These are phyloP conservation scores for Heritiera littoralis DNA, from an alignment of 345 rosid species.

Conservation along the genomic window DNA sequence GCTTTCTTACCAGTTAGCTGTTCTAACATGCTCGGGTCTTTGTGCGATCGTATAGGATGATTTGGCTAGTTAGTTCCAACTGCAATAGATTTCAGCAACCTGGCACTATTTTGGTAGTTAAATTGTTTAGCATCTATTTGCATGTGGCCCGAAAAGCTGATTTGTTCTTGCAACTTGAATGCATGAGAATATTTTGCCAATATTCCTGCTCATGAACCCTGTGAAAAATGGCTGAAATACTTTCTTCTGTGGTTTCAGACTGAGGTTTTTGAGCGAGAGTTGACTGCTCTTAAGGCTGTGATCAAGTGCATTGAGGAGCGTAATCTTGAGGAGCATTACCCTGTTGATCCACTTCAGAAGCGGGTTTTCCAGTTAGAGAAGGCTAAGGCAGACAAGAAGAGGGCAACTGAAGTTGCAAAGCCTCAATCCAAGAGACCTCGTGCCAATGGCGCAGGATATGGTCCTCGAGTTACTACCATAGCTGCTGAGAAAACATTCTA, in stretches of 20 bases:
- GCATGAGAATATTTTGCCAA: background rate
- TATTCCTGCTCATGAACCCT: background rate
- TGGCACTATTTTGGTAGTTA: background rate
- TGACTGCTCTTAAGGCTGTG: constrained; percentile 74
- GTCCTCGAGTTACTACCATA: constrained; percentile 50
- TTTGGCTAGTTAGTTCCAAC: background rate
- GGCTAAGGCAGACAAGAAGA: constrained; percentile 89
- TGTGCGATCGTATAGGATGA: background rate
- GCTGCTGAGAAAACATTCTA: constrained; percentile 58
- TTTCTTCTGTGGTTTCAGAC: constrained; percentile 42
- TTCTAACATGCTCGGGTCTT: background rate
- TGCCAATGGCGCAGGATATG: constrained; percentile 63
- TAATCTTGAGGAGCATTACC: constrained; percentile 82
- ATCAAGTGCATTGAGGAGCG: constrained; percentile 97
- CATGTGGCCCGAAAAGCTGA: background rate
- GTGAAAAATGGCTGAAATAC: background rate
- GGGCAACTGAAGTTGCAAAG: constrained; percentile 81
- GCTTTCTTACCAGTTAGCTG: background rate
- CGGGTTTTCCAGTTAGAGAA: constrained; percentile 82
- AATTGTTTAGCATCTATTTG: background rate
- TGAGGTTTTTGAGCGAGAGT: constrained; percentile 86
- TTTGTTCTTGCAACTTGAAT: constrained; percentile 1
- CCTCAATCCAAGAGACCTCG: constrained; percentile 96
- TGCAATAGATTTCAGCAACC: background rate
- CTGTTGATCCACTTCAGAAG: constrained; percentile 66